These are phyloP conservation scores for Aspergillus hortae DNA, from an alignment of 2,329 filamentous ascomycete species.

Conservation along the genomic window DNA sequence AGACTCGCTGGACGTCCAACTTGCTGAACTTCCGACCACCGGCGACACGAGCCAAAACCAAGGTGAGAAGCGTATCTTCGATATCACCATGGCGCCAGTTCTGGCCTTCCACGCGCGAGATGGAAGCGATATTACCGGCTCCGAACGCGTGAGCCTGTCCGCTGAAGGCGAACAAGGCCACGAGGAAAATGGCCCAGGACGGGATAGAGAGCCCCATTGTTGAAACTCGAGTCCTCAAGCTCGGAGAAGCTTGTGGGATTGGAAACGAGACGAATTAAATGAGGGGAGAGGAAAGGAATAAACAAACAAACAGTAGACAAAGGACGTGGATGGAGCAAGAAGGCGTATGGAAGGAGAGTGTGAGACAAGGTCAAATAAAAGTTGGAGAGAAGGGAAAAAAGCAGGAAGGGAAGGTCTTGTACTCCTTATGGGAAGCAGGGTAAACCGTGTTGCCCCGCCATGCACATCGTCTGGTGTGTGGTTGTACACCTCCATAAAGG, in stretches of 20 bases:
- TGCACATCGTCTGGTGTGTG: background rate
- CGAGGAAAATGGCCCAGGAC: constrained; percentile 30
- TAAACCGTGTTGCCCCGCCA: background rate
- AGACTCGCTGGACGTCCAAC: constrained; percentile 81
- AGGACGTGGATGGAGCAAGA: background rate
- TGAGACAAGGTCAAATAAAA: too few species aligned
- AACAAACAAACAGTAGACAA: background rate
- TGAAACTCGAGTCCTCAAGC: background rate
- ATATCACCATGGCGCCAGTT: constrained; percentile 93
- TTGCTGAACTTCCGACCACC: constrained; percentile 82
- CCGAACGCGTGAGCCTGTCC: constrained; percentile 73
- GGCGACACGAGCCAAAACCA: constrained; percentile 61
- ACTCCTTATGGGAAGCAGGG: too few species aligned
- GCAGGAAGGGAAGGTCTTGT: too few species aligned
- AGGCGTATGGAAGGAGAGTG: background rate
- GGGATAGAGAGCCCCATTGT: background rate
- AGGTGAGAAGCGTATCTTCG: constrained; percentile 78
- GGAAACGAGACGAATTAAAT: background rate
- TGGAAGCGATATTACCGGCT: constrained; percentile 80
- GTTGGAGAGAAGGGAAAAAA: background rate
- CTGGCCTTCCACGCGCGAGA: constrained; percentile 76
- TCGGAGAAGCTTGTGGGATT: background rate
- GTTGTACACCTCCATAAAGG: too few species aligned
- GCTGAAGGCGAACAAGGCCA: constrained; percentile 64
- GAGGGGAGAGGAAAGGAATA: background rate